Conservation (phyloP, 257 asterid genomes). For the Avicennia marina region DNA sequence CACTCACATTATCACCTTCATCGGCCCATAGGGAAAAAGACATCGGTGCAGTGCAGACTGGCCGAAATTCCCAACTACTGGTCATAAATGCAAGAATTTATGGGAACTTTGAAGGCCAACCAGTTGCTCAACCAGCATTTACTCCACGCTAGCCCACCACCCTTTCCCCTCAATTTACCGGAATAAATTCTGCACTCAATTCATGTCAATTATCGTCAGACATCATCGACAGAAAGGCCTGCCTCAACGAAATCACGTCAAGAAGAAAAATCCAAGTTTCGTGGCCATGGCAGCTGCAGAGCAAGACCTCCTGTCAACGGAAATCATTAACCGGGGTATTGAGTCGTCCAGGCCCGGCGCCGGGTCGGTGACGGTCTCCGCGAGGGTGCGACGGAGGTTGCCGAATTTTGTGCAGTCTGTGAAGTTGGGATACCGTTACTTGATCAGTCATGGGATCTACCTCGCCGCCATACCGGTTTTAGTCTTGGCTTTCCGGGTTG, state of each 20-base stretch:
- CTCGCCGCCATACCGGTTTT: conserved; percentile 68
- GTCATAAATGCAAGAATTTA: conserved; percentile 51
- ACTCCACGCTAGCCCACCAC: conserved; percentile 27
- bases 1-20: too few relatives aligned
- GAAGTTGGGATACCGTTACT: conserved; percentile 76
- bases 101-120: conserved; percentile 32
- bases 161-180: conserved; percentile 5
- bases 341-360: conserved; percentile 71
- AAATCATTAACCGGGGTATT: conserved; percentile 80
- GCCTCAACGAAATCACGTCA: neutral
- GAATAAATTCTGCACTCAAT: conserved; percentile 34
- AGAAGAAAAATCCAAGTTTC: too few relatives aligned
- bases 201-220: conserved; percentile 6
- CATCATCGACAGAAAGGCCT: neutral
- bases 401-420: conserved; percentile 92
- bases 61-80: conserved; percentile 33
- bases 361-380: conserved; percentile 75
- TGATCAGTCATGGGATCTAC: conserved; percentile 69
- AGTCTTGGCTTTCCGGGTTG: conserved; percentile 66
- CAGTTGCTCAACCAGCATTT: conserved; percentile 46
- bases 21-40: conserved; percentile 19
- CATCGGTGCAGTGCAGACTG: neutral
- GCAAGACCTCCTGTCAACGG: conserved; percentile 69
- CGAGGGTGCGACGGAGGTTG: conserved; percentile 64
- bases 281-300: conserved; percentile 53